Evolutionary conservation across 306 rosid species (phyloP), one percentile per base, ranked within the genome.

Genomic region (Echinosophora koreensis): DNA sequence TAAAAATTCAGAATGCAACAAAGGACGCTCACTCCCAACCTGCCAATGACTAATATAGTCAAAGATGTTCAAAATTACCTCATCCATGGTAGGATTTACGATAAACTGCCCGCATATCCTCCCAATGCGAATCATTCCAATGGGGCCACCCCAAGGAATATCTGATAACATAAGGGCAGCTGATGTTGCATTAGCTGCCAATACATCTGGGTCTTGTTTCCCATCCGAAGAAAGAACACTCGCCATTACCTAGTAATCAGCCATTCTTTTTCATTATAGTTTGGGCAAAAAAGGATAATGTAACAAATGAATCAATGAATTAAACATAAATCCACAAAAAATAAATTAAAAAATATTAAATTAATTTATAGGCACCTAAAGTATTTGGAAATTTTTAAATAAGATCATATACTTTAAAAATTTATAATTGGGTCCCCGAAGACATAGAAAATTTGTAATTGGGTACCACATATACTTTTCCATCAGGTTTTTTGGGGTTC

Each of bases 81-180:
- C 97, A 61, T 90, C 93, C 96, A 88, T 88, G 39, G 97, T 90
- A 74, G 99, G 99, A 79, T 95, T 95, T 62, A 95, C 83, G 12
- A 95, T 67, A 87, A 92, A 95, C 84, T 88, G 61, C 30, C 97
- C 97, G 11, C 77, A 69, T 74, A 92, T 86, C 82, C 99, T 83
- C 66, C 99, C 99, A 8, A 95, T 87, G 11, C 97, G 93, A 74
- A 95, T 83, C 91, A 92, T 82, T 64, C 97, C 99, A 38, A 95
- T 92, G 68, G 99, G 99, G 34, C 97, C 99, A 8, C 88, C 94
- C 98, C 99, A 95, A 13, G 99, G 99, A 81, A 95, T 89, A 87
- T 95, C 97, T 3, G 99, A 92, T 81, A 95, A 76, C 97, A 92
- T 95, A 77, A 95, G 97, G 15, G 99, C 99, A 77, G 97, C 90